Percentiles rank a stretch among this genome's conserved stretches.
phyloP scores from a whole-genome alignment of 1,139 yeast species.

The Zhuliangozyma blackwelliae region DNA sequence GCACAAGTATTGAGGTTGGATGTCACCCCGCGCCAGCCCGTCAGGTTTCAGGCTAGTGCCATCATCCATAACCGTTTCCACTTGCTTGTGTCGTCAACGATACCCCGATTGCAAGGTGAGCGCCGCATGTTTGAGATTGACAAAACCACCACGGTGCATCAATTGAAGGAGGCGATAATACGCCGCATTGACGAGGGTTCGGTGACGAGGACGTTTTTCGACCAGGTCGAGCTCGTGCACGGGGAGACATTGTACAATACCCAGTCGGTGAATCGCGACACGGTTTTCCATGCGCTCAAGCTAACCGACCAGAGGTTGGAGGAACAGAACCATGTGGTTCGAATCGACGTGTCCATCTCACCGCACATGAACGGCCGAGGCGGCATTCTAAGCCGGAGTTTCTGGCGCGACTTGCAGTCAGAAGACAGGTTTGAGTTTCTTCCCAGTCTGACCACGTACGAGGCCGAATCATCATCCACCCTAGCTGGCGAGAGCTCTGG shows the following conservation, averaged over 20 bases:
- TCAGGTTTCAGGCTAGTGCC: conserved; percentile 10
- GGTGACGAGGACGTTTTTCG: conserved; percentile 27
- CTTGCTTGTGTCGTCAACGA: conserved; percentile 13
- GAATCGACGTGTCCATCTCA: conserved; percentile 11
- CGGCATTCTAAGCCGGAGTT: conserved; percentile 25
- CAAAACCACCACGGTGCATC: conserved; percentile 17
- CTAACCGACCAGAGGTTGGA: conserved; percentile 11
- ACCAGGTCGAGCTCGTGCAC: conserved; percentile 21
- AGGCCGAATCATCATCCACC: not conserved
- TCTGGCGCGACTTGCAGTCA: conserved; percentile 25
- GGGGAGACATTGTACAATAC: conserved; percentile 9
- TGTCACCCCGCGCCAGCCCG: conserved; percentile 24
- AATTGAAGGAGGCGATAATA: conserved; percentile 20
- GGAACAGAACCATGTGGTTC: conserved; percentile 9
- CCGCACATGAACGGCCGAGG: conserved; percentile 14
- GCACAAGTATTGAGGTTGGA: conserved; percentile 21
- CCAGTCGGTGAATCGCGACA: conserved; percentile 6
- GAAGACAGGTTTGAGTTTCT: conserved; percentile 20
- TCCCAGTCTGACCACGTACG: conserved; percentile 13
- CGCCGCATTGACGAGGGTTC: conserved; percentile 20
- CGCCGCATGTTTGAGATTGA: conserved; percentile 22
- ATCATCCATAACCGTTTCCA: conserved; percentile 4
- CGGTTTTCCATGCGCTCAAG: conserved; percentile 12
- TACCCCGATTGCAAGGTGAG: conserved; percentile 18
- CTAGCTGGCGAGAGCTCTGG: not conserved